phyloP scores from a whole-genome alignment of 2,329 filamentous ascomycete species.

The Capronia epimyces region DNA sequence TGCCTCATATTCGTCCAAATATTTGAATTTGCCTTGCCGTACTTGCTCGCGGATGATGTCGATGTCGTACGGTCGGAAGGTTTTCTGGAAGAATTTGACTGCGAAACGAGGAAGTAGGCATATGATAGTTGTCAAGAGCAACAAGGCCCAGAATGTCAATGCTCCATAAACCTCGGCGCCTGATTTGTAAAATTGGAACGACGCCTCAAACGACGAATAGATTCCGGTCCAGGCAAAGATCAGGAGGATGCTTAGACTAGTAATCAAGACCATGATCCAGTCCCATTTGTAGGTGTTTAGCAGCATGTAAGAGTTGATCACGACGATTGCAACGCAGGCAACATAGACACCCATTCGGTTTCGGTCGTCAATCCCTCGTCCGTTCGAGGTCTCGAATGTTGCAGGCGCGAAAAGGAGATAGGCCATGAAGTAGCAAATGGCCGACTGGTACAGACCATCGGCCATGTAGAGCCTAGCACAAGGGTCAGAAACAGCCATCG shows the following conservation, averaged over 20 bases:
- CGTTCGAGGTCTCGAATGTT: slow-evolving; percentile 64
- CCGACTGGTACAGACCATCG: slow-evolving; percentile 90
- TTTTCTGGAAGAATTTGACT: slow-evolving; percentile 83
- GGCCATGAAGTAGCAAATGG: slow-evolving; percentile 88
- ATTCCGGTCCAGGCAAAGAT: slow-evolving; percentile 95
- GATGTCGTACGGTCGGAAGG: slow-evolving; percentile 86
- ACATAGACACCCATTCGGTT: slow-evolving; percentile 82
- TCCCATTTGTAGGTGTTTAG: slow-evolving; percentile 98
- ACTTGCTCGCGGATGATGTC: slow-evolving; percentile 95
- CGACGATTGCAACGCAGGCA: slow-evolving; percentile 73
- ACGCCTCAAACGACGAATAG: slow-evolving; percentile 60
- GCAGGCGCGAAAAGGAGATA: slow-evolving; percentile 70
- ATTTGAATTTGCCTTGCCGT: slow-evolving; percentile 71
- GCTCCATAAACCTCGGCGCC: slow-evolving; percentile 73
- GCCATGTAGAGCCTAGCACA: slow-evolving; percentile 74
- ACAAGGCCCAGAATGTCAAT: slow-evolving; percentile 80
- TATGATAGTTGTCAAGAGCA: slow-evolving; percentile 71
- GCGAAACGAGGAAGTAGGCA: slow-evolving; percentile 83
- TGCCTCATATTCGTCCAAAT: slow-evolving; percentile 56
- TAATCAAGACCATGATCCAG: slow-evolving; percentile 84
- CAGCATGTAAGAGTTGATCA: slow-evolving; percentile 90
- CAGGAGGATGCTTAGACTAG: slow-evolving; percentile 73
- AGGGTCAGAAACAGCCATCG: slow-evolving; percentile 6
- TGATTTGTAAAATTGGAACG: slow-evolving; percentile 67
- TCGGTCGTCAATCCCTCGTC: slow-evolving; percentile 71